Evolutionary conservation across 805 yeast genomes (phyloP).

Genomic region (fission yeast (Schizosaccharomyces pombe)): DNA sequence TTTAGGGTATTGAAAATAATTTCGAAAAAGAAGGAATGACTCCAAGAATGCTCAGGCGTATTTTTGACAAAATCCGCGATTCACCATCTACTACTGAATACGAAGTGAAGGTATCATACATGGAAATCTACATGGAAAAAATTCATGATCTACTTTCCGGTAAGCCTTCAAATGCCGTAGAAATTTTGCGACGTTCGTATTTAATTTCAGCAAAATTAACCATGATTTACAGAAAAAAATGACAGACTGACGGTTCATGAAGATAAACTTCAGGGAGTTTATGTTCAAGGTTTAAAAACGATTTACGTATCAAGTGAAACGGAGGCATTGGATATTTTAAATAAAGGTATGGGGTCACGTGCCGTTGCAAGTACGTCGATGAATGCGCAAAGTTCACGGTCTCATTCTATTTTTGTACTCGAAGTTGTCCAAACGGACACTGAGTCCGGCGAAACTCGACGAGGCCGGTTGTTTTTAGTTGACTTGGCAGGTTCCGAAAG

Average conservation of each 20-base stretch:
- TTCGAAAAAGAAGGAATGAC: slow-evolving; percentile 35
- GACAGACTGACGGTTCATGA: slow-evolving; percentile 33
- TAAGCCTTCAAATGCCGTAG: background rate
- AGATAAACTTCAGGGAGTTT: slow-evolving; percentile 38
- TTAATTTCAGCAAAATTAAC: background rate
- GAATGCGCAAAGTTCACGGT: slow-evolving; percentile 53
- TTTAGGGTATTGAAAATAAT: slow-evolving; percentile 23
- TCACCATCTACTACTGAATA: slow-evolving; percentile 32
- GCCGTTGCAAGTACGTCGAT: slow-evolving; percentile 37
- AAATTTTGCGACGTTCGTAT: background rate
- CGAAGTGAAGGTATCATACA: slow-evolving; percentile 42
- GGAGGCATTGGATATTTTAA: slow-evolving; percentile 35
- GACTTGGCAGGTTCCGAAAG: slow-evolving; percentile 80
- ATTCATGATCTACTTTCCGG: slow-evolving; percentile 45
- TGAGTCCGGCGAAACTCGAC: slow-evolving; percentile 31
- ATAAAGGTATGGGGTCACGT: slow-evolving; percentile 33
- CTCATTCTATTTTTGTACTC: slow-evolving; percentile 59
- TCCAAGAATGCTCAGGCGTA: slow-evolving; percentile 43
- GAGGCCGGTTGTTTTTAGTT: slow-evolving; percentile 45
- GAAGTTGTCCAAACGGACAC: slow-evolving; percentile 37
- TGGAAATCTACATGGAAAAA: slow-evolving; percentile 66
- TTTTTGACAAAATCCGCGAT: slow-evolving; percentile 31
- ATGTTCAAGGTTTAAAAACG: slow-evolving; percentile 46
- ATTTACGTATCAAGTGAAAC: slow-evolving; percentile 32
- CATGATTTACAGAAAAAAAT: slow-evolving; percentile 8